Base-by-base conservation (phyloP, 1,139 yeast species). In the Yamadazyma diospyri region DNA sequence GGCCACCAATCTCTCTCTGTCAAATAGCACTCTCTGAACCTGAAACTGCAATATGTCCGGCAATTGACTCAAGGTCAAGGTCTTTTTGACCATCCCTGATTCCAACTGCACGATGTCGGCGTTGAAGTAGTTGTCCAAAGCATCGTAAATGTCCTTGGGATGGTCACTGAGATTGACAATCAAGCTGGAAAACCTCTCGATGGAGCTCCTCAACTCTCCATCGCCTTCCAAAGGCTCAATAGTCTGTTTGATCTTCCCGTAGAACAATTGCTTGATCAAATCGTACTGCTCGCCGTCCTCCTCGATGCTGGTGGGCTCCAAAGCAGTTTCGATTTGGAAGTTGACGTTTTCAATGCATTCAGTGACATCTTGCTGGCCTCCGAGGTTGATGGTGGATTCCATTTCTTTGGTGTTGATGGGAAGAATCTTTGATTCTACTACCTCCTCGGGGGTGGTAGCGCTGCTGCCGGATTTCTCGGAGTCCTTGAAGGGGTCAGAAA, bases 361-460 rank as follows among this genome's bases (percentile, higher is more conserved):
- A 0, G 97, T 87, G 12, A 92, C 97, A 63, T 92, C 98, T 55
- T 92, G 98, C 55, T 92, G 98, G 45, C 95, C 72, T 3, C 96
- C 96, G 41, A 85, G 72, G 45, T 82, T 92, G 32, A 81, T 68
- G 0, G 92, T 79, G 44, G 80, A 75, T 38, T 77, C 86, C 56
- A 81, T 71, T 48, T 81, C 86, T 39, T 77, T 82, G 2, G 74
- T 57, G 38, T 77, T 71, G 7, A 81, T 79, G 23, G 66, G 60
- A 24, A 66, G 45, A 4, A 64, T 42, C 30, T 47, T 47, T 2
- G 54, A 41, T 6, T 23, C 26, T 1, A 33, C 27, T n/a, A 16
- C 16, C 6, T 31, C 30, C 15, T 31, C 31, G 6, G 34, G 33
- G 9, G 31, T 27, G 15, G 27, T 27, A 11, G 15, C 29, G 20